Evolutionary conservation across 257 asterid species (phyloP).

Genomic region (Gentiana straminea): DNA sequence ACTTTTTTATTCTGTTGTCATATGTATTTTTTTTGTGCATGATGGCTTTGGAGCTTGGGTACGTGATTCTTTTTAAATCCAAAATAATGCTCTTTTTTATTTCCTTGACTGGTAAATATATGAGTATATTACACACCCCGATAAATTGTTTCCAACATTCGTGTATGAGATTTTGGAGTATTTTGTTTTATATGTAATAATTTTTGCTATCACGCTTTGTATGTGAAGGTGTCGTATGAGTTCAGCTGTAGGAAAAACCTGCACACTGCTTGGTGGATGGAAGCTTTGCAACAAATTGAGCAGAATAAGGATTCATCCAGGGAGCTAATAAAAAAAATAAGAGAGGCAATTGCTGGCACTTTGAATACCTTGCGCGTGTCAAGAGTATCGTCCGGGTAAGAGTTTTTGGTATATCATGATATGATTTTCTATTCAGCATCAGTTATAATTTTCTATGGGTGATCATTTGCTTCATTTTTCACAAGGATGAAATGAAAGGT

Average conservation of each 20-base stretch:
- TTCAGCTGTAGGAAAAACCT: constrained; percentile 41
- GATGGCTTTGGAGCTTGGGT: background rate
- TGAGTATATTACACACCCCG: too few relatives aligned
- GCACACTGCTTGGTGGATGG: constrained; percentile 77
- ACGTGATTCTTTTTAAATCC: too few relatives aligned
- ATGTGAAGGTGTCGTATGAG: constrained; percentile 48
- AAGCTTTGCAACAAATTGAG: constrained; percentile 70
- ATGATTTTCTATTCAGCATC: background rate
- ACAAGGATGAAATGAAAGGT: too few relatives aligned
- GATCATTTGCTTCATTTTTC: too few relatives aligned
- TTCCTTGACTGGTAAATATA: too few relatives aligned
- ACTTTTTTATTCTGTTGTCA: background rate
- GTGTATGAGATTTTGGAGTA: too few relatives aligned
- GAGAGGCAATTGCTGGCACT: constrained; percentile 66
- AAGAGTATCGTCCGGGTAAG: constrained; percentile 68
- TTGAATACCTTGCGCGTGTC: constrained; percentile 42
- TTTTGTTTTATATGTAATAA: background rate
- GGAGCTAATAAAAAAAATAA: constrained; percentile 57
- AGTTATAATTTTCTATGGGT: too few relatives aligned
- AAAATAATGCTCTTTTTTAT: too few relatives aligned
- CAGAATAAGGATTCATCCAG: constrained; percentile 58
- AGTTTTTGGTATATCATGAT: constrained; percentile 11
- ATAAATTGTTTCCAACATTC: too few relatives aligned
- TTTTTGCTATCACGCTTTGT: constrained; percentile 3
- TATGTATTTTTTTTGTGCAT: background rate